Percentiles rank a stretch among this genome's conserved stretches.
These are phyloP conservation scores for Paecilomyces fulvus DNA, from an alignment of 2,329 filamentous ascomycete genomes.

Conservation along the genomic window DNA sequence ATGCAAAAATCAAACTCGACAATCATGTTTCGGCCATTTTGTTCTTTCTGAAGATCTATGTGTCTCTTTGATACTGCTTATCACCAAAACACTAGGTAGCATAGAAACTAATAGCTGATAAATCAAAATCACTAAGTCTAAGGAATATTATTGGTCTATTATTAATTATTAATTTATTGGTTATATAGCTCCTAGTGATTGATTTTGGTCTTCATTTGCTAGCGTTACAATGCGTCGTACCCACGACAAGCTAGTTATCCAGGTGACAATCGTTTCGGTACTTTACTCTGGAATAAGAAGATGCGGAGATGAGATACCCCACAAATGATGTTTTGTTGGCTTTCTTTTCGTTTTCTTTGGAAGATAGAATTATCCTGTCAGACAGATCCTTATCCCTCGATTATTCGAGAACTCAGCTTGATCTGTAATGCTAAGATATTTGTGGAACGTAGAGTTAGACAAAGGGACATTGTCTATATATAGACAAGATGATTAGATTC, in stretches of 20 bases:
- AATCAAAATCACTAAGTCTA: too few relatives aligned
- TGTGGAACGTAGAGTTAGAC: too few relatives aligned
- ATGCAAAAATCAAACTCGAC: not conserved
- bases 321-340: not conserved
- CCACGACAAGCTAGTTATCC: not conserved
- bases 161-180: not conserved
- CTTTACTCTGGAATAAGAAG: not conserved
- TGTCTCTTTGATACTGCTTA: too few relatives aligned
- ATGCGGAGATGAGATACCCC: not conserved
- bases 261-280: not conserved
- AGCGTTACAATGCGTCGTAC: not conserved
- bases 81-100: too few relatives aligned
- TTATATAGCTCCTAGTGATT: not conserved
- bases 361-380: too few relatives aligned
- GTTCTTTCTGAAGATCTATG: not conserved
- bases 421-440: too few relatives aligned
- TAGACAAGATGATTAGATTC: too few relatives aligned
- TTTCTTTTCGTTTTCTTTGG: not conserved
- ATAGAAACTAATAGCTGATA: too few relatives aligned
- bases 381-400: too few relatives aligned
- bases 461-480: too few relatives aligned
- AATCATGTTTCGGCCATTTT: not conserved
- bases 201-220: not conserved
- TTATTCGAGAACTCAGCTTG: too few relatives aligned
- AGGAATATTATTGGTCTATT: too few relatives aligned